Evolutionary conservation across 148 eudicot genomes (phyloP).

Genomic region (Euryodendron excelsum): DNA sequence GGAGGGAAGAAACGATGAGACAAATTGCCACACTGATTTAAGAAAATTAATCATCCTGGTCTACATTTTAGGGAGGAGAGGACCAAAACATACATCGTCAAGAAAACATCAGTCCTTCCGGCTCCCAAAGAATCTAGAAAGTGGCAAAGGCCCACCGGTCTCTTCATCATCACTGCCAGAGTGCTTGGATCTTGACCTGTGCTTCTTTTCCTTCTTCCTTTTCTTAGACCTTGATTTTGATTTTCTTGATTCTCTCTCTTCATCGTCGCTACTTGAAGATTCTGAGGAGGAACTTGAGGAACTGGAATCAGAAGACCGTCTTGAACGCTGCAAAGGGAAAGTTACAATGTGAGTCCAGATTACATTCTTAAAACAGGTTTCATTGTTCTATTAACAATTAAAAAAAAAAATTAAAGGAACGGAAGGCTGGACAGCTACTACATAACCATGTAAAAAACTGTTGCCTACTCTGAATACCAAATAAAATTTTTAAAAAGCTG

Average conservation of each 20-base stretch:
- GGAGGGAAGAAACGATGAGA: neutral
- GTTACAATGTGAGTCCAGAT: neutral
- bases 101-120: conserved; percentile 46
- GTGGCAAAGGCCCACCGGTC: conserved; percentile 77
- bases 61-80: neutral
- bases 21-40: neutral
- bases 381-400: too few species aligned
- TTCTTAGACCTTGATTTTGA: conserved; percentile 70
- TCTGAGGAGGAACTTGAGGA: conserved; percentile 79
- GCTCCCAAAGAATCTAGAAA: conserved; percentile 91
- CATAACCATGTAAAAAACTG: too few species aligned
- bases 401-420: too few species aligned
- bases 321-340: conserved; percentile 57
- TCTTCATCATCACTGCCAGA: conserved; percentile 46
- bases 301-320: conserved; percentile 72
- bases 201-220: conserved; percentile 68
- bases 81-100: too few species aligned
- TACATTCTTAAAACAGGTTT: neutral
- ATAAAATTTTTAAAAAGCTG: too few species aligned
- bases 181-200: conserved; percentile 65
- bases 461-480: too few species aligned
- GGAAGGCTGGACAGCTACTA: too few species aligned
- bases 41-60: neutral
- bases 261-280: conserved; percentile 80
- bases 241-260: conserved; percentile 67